These are phyloP conservation scores for Annona squamosa DNA, from an alignment of 164 flowering plant species.

Conservation along the genomic window DNA sequence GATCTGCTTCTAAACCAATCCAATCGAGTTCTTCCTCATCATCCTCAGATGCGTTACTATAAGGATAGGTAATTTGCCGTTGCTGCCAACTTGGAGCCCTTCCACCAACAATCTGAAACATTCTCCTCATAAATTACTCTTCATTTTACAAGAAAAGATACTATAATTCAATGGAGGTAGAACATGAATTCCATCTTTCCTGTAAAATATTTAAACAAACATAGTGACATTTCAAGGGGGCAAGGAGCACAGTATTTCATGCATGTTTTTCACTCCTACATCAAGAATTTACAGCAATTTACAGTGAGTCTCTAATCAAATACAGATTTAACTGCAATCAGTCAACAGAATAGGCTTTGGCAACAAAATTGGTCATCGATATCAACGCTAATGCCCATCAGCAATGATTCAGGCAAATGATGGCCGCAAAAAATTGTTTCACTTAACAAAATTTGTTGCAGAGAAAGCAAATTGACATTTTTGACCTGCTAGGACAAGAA, in stretches of 20 bases:
- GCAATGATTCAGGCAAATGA: no score
- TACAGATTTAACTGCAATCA: no score
- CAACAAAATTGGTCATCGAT: no score
- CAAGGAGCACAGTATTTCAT: neutral
- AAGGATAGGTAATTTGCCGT: conserved; percentile 15
- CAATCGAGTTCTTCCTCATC: conserved; percentile 45
- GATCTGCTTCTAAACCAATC: conserved; percentile 66
- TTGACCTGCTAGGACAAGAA: no score
- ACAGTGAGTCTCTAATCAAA: no score
- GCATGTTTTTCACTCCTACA: no score
- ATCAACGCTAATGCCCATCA: no score
- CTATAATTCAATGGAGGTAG: neutral
- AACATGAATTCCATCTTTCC: neutral
- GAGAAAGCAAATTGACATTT: no score
- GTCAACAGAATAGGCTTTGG: no score
- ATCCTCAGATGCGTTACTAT: conserved; percentile 5
- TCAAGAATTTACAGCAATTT: no score
- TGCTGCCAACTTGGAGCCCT: conserved; percentile 26
- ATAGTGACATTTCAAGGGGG: neutral
- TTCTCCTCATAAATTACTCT: neutral
- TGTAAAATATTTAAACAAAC: neutral
- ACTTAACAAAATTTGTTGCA: no score
- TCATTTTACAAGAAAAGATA: neutral
- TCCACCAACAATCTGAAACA: conserved; percentile 62
- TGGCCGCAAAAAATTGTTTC: no score